phyloP scores from a whole-genome alignment of 495 filamentous ascomycete genomes.

The Hyaloscypha finlandica region DNA sequence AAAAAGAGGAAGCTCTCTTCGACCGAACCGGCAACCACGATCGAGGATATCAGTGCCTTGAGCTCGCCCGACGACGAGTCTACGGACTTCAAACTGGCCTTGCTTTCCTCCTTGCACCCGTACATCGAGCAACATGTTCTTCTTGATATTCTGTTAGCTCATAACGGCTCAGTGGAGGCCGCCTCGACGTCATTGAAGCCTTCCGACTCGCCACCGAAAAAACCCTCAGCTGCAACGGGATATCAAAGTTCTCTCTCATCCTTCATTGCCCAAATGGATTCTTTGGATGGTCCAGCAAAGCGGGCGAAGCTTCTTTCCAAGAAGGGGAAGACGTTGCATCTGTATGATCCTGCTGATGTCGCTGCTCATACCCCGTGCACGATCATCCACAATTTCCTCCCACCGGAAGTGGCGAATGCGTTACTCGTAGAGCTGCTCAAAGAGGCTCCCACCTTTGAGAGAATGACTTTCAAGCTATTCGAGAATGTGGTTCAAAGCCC shows the following conservation, averaged over 20 bases:
- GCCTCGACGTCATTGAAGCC: conserved; percentile 54
- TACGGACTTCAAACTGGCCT: conserved; percentile 86
- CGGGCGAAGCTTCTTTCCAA: conserved; percentile 54
- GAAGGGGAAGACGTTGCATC: conserved; percentile 79
- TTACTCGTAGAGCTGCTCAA: conserved; percentile 75
- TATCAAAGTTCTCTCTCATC: conserved; percentile 60
- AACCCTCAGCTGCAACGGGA: conserved; percentile 44
- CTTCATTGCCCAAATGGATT: conserved; percentile 47
- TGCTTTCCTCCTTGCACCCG: conserved; percentile 76
- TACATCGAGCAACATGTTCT: conserved; percentile 61
- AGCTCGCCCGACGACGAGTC: conserved; percentile 61
- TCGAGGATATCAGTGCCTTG: conserved; percentile 16
- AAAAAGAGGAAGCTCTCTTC: conserved; percentile 46
- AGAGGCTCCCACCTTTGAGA: conserved; percentile 74
- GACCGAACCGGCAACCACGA: background rate
- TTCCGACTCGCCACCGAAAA: conserved; percentile 31
- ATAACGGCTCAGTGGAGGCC: conserved; percentile 72
- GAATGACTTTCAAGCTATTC: conserved; percentile 80
- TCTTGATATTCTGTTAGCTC: conserved; percentile 75
- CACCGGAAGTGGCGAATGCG: conserved; percentile 64
- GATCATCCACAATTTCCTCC: conserved; percentile 89
- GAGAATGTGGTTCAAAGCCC: conserved; percentile 79
- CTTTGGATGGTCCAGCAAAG: conserved; percentile 36
- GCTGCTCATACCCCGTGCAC: conserved; percentile 82
- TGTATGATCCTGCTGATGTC: conserved; percentile 79